phyloP scores from a whole-genome alignment of 2,329 filamentous ascomycete species.

The Colletotrichum sp. region DNA sequence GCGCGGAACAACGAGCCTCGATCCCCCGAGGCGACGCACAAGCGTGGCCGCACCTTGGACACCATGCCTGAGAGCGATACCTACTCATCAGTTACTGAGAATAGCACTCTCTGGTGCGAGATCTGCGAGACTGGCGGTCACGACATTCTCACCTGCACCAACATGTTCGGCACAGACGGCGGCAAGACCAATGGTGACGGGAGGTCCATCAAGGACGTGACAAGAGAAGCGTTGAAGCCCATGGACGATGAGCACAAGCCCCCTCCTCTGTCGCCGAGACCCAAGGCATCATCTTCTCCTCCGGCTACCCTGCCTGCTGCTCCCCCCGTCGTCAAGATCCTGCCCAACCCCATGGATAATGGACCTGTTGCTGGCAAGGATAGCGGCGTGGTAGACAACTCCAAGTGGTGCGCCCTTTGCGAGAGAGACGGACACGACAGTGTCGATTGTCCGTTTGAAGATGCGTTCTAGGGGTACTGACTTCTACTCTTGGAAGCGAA shows the following conservation, averaged over 20 bases:
- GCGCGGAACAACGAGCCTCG: slow-evolving; percentile 54
- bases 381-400: slow-evolving; percentile 77
- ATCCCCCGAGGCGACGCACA: slow-evolving; percentile 52
- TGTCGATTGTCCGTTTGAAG: slow-evolving; percentile 92
- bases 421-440: slow-evolving; percentile 97
- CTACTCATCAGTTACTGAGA: slow-evolving; percentile 74
- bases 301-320: slow-evolving; percentile 28
- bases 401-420: slow-evolving; percentile 97
- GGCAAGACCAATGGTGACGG: slow-evolving; percentile 35
- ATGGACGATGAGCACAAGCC: slow-evolving; percentile 50
- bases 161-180: slow-evolving; percentile 72
- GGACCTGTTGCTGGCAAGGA: slow-evolving; percentile 79
- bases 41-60: slow-evolving; percentile 63
- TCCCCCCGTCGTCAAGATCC: slow-evolving; percentile 48
- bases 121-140: slow-evolving; percentile 93
- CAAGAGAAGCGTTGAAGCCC: slow-evolving; percentile 42
- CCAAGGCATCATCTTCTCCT: slow-evolving; percentile 38
- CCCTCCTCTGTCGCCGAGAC: slow-evolving; percentile 60
- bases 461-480: slow-evolving; percentile 61
- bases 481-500: not conserved
- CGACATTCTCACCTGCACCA: slow-evolving; percentile 92
- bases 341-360: slow-evolving; percentile 68
- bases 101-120: slow-evolving; percentile 85
- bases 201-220: slow-evolving; percentile 39
- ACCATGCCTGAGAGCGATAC: slow-evolving; percentile 75